phyloP scores from a whole-genome alignment of 768 basidiomycete species.

The Kwoniella mangroviensis region DNA sequence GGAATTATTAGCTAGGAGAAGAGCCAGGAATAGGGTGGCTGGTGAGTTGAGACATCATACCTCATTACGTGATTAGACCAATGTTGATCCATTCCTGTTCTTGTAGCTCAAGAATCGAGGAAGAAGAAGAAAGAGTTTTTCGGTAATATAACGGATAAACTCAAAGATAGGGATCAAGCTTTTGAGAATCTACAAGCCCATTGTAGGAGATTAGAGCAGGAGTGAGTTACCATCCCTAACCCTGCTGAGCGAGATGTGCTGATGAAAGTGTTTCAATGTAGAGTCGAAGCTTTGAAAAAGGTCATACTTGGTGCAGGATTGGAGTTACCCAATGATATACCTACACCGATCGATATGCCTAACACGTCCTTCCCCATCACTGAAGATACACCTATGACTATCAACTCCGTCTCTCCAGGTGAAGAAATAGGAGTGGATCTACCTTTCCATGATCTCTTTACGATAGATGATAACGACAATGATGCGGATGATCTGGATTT shows the following conservation, averaged over 20 bases:
- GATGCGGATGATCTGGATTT: constrained; percentile 33
- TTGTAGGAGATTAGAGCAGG: constrained; percentile 25
- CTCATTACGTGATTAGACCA: too few species aligned
- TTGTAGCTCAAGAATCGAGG: constrained; percentile 29
- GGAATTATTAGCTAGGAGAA: constrained; percentile 35
- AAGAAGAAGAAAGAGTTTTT: constrained; percentile 36
- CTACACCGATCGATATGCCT: not conserved
- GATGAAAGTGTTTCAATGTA: not conserved
- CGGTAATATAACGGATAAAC: constrained; percentile 20
- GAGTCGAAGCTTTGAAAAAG: constrained; percentile 23
- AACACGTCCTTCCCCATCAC: not conserved
- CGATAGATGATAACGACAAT: constrained; percentile 31
- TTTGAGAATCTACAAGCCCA: constrained; percentile 19
- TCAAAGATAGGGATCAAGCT: constrained; percentile 22
- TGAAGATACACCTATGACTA: constrained; percentile 18
- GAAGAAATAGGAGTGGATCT: constrained; percentile 12
- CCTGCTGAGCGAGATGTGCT: not conserved
- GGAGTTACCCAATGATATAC: constrained; percentile 17
- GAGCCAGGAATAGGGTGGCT: constrained; percentile 37
- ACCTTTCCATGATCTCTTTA: constrained; percentile 25
- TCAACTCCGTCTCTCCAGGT: constrained; percentile 16
- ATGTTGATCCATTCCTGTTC: not conserved
- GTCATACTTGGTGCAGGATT: constrained; percentile 22
- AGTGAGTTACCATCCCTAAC: constrained; percentile 17
- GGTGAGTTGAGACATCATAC: constrained; percentile 24